Evolutionary conservation across 139 green algal species (phyloP), one percentile per base, ranked within the genome.

Genomic region (Volvox reticuliferus): DNA sequence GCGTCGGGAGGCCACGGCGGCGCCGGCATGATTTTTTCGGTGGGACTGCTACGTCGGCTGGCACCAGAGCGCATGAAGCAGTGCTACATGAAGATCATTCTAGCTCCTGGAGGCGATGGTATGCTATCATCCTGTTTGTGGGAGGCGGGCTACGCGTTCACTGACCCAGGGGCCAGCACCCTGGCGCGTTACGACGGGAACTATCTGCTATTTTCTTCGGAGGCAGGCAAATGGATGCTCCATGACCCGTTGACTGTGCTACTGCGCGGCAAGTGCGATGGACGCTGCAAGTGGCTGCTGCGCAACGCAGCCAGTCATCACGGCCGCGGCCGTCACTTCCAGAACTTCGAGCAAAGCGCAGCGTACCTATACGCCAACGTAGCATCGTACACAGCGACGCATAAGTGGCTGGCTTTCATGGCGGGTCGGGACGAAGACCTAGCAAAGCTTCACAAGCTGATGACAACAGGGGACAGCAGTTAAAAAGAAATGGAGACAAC

Each of bases 81-180:
- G 30, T 84, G 86, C 75, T 62, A 71, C 30, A 32, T 78, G 75
- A 21, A 33, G 13, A 79, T 83, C 1, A 61, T 78, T 21, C 24
- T 26, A 26, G 86, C 86, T 12, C 32, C 73, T 3, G 86, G 86
- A 14, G 86, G 86, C 55, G 86, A 90, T 35, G 75, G 36, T n/a
- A 62, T 90, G 73, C 86, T 90, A 61, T 68, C 32, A 16, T 16
- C 55, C n/a, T 90, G 86, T 55, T 73, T 90, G 86, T 90, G 86
- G 86, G 36, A 76, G 20, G 67, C 61, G 20, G 86, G 86, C 28
- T 90, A 83, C 71, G 86, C 44, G 36, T 90, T 90, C 86, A 90
- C 86, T 20, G 86, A 90, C 71, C 86, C 86, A 9, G 86, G 86
- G 1, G 33, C n/a, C 17, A 37, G 44, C 5, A 90, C 86, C 1